Base-by-base conservation (phyloP, 2,329 filamentous ascomycete genomes). In the Penicillium carneum region DNA sequence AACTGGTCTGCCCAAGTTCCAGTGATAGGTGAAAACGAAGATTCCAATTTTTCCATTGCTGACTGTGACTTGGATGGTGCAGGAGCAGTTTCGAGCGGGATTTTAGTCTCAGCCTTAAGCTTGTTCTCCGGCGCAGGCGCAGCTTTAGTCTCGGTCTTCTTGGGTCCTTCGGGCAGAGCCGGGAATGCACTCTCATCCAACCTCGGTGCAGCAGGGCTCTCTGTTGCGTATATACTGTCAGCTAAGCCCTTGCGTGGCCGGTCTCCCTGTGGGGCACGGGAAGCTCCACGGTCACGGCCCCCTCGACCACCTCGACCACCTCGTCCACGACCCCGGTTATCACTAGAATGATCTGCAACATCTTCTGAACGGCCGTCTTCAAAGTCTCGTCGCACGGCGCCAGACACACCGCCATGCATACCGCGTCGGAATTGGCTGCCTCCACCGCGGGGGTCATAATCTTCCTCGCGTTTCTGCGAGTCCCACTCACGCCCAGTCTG, bases 401-500 rank as follows among this genome's bases (percentile, higher is more conserved):
- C 79, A 41, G 77, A 77, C 9, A 86, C 77, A 29, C 81, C 84
- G 9, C 84, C 84, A 65, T 85, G 78, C 64, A 83, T 83, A 10
- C 84, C 84, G 34, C 84, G 76, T 31, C 81, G 73, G 62, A 80
- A 82, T 26, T 80, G 78, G 20, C 81, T 76, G 10, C 79, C 75
- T 16, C 74, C 72, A 66, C 80, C 68, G 69, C 80, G 64, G 63
- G 77, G 59, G 69, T 79, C 67, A 47, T 82, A 86, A 47, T 85
- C 82, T 42, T 86, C 84, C 63, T 87, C 84, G 8, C 79, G 77
- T 74, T 89, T 88, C 65, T 86, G 82, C 4, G 82, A 79, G 72
- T 89, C 87, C 87, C 87, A 89, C 68, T 88, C 87, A 16, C 87
- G 76, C 0, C 86, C 86, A 2, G 79, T 81, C 67, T 85, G 77